Percentiles rank a stretch among this genome's conserved stretches.
These are phyloP conservation scores for Didymella pinodella DNA, from an alignment of 2,329 filamentous ascomycete species.

Conservation along the genomic window DNA sequence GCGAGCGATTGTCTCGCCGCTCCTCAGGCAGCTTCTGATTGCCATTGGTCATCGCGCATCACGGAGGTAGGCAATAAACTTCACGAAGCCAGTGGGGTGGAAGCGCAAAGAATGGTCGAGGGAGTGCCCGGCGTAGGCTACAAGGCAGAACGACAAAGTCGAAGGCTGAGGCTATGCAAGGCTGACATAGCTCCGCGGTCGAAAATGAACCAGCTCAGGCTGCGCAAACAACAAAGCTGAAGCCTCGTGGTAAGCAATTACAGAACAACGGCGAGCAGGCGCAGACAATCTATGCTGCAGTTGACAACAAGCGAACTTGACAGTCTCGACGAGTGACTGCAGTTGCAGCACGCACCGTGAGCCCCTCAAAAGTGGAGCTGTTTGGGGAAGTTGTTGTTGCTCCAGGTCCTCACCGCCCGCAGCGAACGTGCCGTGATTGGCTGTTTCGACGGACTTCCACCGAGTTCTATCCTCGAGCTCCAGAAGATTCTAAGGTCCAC, in stretches of 20 bases:
- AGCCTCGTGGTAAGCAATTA: slow-evolving; percentile 5
- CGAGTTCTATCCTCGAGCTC: slow-evolving; percentile 50
- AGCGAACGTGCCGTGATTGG: slow-evolving; percentile 32
- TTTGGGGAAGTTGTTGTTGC: slow-evolving; percentile 9
- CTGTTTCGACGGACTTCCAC: slow-evolving; percentile 34
- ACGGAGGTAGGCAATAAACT: neutral
- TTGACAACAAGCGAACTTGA: slow-evolving; percentile 1
- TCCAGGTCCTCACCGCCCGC: neutral
- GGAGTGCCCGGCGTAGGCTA: slow-evolving; percentile 17
- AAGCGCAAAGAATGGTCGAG: slow-evolving; percentile 15
- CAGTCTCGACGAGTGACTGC: slow-evolving; percentile 1
- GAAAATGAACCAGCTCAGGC: slow-evolving; percentile 1
- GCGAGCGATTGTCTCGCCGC: neutral
- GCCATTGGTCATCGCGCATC: neutral
- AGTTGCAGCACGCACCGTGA: slow-evolving; percentile 12
- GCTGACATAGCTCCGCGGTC: slow-evolving; percentile 12
- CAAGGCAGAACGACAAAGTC: slow-evolving; percentile 17
- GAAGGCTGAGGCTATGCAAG: slow-evolving; percentile 20
- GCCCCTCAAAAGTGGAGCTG: slow-evolving; percentile 18
- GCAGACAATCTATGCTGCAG: neutral
- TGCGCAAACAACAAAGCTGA: slow-evolving; percentile 5
- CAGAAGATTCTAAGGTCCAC: slow-evolving; percentile 18
- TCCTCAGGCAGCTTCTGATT: neutral
- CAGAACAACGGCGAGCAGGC: neutral
- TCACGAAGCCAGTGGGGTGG: neutral